Conservation (phyloP, 805 yeast genomes). For the Barnettozyma sucrosica region DNA sequence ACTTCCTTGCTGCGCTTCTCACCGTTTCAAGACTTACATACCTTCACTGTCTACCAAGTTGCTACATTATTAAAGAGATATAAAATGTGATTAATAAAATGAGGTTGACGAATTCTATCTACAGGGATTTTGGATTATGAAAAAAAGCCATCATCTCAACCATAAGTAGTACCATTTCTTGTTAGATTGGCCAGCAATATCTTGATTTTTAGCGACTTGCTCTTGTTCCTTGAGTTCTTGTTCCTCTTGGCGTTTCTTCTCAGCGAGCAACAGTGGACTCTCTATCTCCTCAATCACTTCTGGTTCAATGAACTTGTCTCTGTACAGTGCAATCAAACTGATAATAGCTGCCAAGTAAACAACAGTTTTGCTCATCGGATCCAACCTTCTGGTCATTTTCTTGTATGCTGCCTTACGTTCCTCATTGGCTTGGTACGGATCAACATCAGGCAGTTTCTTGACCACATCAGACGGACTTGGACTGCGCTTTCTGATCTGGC, state of each 20-base stretch:
- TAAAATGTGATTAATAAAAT: not conserved
- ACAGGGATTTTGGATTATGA: not conserved
- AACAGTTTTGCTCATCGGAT: slow-evolving; percentile 50
- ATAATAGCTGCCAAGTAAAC: slow-evolving; percentile 44
- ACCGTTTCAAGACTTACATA: not conserved
- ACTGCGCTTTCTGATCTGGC: slow-evolving; percentile 19
- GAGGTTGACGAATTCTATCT: not conserved
- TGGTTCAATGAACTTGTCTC: slow-evolving; percentile 49
- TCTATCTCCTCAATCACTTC: slow-evolving; percentile 31
- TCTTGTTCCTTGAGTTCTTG: slow-evolving; percentile 15
- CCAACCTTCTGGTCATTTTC: slow-evolving; percentile 45
- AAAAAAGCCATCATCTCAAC: slow-evolving; percentile 18
- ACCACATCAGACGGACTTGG: slow-evolving; percentile 18
- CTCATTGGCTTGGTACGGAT: slow-evolving; percentile 38
- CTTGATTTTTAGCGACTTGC: slow-evolving; percentile 1
- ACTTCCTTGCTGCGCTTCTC: not conserved
- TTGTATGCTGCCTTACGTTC: slow-evolving; percentile 38
- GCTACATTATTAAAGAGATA: not conserved
- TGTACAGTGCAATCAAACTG: slow-evolving; percentile 44
- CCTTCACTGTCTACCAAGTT: not conserved
- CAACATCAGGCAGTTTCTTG: slow-evolving; percentile 31
- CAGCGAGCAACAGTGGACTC: slow-evolving; percentile 33
- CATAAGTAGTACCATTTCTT: slow-evolving; percentile 26
- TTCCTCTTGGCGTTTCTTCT: slow-evolving; percentile 26
- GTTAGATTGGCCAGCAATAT: not conserved